A percentile compares a stretch with the other conserved stretches of the same genome.
Conservation (phyloP, 768 basidiomycete genomes). For the Tulasnella sp. region DNA sequence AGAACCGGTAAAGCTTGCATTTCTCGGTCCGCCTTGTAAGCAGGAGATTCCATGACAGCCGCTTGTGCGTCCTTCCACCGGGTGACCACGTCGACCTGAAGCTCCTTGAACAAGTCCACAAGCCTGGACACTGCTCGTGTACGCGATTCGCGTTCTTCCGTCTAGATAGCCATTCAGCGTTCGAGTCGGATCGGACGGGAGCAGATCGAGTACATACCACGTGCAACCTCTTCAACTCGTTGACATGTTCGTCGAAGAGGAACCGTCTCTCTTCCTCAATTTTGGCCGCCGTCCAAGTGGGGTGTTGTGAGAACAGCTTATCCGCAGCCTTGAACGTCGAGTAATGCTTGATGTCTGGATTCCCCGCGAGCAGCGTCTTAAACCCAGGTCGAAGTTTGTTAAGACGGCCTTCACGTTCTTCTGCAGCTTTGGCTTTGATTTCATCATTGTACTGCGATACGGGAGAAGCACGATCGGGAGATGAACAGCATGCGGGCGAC, state of each 20-base stretch:
- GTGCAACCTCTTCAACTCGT: conserved; percentile 77
- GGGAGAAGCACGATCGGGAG: not conserved
- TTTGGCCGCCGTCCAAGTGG: conserved; percentile 82
- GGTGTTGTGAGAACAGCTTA: conserved; percentile 72
- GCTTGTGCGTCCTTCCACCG: conserved; percentile 82
- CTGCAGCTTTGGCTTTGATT: conserved; percentile 69
- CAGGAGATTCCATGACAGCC: conserved; percentile 60
- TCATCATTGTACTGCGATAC: conserved; percentile 61
- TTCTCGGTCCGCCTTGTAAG: conserved; percentile 65
- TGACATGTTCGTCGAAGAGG: conserved; percentile 86
- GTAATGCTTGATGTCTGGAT: conserved; percentile 82
- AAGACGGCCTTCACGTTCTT: conserved; percentile 73
- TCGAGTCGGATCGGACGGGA: not conserved
- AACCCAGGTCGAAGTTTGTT: conserved; percentile 74
- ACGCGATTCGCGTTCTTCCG: conserved; percentile 67
- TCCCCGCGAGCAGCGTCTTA: conserved; percentile 74
- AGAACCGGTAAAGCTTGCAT: conserved; percentile 76
- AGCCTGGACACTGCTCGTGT: conserved; percentile 74
- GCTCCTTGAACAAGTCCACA: conserved; percentile 69
- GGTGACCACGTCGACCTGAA: conserved; percentile 87
- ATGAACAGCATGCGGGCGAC: not conserved
- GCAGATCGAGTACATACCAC: conserved; percentile 48
- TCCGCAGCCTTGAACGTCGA: conserved; percentile 86
- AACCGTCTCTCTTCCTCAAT: conserved; percentile 75
- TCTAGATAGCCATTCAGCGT: conserved; percentile 32